Conservation (phyloP, 306 rosid species). For the Prosopis cineraria region DNA sequence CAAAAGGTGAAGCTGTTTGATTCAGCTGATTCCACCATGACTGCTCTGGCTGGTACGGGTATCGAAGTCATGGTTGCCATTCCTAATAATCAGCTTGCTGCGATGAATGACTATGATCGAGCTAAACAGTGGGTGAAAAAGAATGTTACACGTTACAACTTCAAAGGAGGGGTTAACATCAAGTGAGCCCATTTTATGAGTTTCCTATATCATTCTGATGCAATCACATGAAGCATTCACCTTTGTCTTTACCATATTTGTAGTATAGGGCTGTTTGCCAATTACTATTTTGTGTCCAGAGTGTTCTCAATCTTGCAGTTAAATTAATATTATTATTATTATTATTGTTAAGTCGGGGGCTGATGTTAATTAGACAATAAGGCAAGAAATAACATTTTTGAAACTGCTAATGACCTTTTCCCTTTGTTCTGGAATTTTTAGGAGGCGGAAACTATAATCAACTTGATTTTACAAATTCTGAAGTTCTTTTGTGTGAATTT, state of each 20-base stretch:
- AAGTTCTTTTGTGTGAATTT: too few species aligned
- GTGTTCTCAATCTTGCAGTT: neutral
- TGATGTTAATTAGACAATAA: neutral
- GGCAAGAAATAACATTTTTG: neutral
- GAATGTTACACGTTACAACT: constrained; percentile 72
- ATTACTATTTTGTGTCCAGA: neutral
- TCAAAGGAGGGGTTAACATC: constrained; percentile 84
- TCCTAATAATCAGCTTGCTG: constrained; percentile 83
- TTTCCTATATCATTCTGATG: neutral
- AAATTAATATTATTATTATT: too few species aligned
- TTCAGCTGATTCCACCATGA: constrained; percentile 75
- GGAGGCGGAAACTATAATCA: neutral
- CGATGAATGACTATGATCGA: constrained; percentile 56
- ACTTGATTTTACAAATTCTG: neutral
- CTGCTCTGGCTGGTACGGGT: constrained; percentile 71
- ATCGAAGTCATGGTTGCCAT: constrained; percentile 97
- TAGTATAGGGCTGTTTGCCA: neutral
- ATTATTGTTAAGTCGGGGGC: neutral
- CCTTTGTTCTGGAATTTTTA: neutral
- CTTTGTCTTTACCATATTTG: neutral
- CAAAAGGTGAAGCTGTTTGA: constrained; percentile 90
- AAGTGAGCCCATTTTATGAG: constrained; percentile 51
- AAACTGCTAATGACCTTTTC: neutral
- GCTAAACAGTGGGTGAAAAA: constrained; percentile 83
- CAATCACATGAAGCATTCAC: neutral